Evolutionary conservation across 352 stramenopile species (phyloP).

Genomic region (Globisporangium perplexum): DNA sequence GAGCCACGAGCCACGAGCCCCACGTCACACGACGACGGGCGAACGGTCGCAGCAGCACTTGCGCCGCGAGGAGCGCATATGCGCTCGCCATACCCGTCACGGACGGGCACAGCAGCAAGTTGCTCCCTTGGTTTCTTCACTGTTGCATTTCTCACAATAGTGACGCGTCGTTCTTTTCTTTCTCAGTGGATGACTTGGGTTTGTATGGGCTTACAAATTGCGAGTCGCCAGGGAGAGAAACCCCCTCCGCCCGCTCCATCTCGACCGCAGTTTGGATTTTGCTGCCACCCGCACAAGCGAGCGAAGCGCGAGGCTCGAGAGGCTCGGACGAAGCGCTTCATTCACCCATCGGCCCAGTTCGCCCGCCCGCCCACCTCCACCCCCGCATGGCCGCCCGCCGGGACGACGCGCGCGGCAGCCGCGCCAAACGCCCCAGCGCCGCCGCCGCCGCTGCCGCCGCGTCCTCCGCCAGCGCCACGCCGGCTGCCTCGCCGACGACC

Average conservation of each 20-base stretch:
- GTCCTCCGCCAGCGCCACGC: not conserved
- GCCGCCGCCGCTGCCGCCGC: not conserved
- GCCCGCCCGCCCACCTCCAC: no score
- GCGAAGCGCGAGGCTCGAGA: no score
- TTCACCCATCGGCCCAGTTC: no score
- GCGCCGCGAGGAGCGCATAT: no score
- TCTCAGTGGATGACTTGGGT: not conserved
- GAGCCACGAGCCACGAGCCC: no score
- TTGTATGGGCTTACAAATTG: not conserved
- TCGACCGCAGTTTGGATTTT: constrained; percentile 42
- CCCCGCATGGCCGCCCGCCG: constrained; percentile 6
- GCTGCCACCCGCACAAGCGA: constrained; percentile 10
- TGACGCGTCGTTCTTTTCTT: not conserved
- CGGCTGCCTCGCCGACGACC: not conserved
- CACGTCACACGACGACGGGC: no score
- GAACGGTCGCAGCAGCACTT: no score
- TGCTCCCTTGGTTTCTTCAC: not conserved
- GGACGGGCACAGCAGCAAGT: no score
- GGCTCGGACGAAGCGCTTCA: no score
- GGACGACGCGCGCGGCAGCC: constrained; percentile 31
- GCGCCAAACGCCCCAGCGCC: constrained; percentile 20
- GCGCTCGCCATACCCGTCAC: no score
- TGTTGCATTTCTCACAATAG: not conserved
- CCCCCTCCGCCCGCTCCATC: no score
- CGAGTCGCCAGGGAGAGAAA: no score